phyloP scores from a whole-genome alignment of 108 stramenopile species.

The Pseudonitzschia delicatissima region DNA sequence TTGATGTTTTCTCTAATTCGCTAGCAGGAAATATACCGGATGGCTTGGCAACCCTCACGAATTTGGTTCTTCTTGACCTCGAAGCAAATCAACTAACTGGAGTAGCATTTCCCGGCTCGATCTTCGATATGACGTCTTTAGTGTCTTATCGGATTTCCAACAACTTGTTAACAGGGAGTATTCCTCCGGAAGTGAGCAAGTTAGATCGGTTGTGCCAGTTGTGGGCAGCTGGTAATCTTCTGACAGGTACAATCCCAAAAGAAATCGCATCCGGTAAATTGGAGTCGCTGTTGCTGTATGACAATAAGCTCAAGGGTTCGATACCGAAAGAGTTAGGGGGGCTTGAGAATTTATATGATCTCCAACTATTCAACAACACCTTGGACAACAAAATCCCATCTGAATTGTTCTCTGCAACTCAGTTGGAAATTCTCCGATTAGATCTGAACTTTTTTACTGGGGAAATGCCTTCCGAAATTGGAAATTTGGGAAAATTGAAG shows the following conservation, averaged over 20 bases:
- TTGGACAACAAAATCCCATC: conserved; percentile 31
- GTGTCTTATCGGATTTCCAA: conserved; percentile 43
- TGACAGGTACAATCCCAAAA: conserved; percentile 35
- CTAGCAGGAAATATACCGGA: conserved; percentile 37
- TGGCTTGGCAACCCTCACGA: conserved; percentile 10
- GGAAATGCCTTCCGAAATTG: conserved; percentile 57
- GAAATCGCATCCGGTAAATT: conserved; percentile 20
- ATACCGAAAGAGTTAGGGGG: conserved; percentile 30
- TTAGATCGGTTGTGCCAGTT: conserved; percentile 28
- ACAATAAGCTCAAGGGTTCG: conserved; percentile 34
- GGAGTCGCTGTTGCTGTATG: conserved; percentile 31
- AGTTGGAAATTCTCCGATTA: conserved; percentile 28
- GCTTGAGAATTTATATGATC: conserved; percentile 19
- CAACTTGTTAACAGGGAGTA: conserved; percentile 45
- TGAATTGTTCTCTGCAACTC: conserved; percentile 25
- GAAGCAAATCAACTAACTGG: conserved; percentile 41
- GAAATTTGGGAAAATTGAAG: conserved; percentile 39
- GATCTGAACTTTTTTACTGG: conserved; percentile 42
- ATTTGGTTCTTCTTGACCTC: conserved; percentile 37
- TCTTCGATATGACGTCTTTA: conserved; percentile 31
- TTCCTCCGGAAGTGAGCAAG: conserved; percentile 30
- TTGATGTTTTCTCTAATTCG: conserved; percentile 29
- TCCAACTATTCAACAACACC: conserved; percentile 33
- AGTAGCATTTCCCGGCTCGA: conserved; percentile 33
- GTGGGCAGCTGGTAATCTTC: conserved; percentile 26